phyloP scores from a whole-genome alignment of 2,329 filamentous ascomycete species.

The Xylariaceae sp. region DNA sequence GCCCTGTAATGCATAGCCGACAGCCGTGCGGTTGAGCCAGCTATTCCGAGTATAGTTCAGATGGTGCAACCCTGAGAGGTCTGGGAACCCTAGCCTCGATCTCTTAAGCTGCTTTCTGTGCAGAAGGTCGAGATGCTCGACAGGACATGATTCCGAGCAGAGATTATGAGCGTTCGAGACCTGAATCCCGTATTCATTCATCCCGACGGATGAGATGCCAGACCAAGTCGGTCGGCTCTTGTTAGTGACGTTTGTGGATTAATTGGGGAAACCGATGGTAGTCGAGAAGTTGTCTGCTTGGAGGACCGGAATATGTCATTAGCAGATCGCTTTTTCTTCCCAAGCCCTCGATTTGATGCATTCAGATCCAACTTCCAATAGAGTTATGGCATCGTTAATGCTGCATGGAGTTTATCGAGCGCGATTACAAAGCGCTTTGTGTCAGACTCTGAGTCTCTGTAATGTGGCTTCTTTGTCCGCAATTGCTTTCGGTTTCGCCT shows the following conservation, averaged over 20 bases:
- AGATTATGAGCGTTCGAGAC: constrained; percentile 6
- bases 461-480: not conserved
- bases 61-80: constrained; percentile 16
- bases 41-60: constrained; percentile 13
- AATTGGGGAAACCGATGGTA: too few species aligned
- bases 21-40: constrained; percentile 17
- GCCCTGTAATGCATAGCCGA: constrained; percentile 12
- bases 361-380: too few species aligned
- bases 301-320: too few species aligned
- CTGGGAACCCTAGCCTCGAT: constrained; percentile 12
- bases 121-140: constrained; percentile 6
- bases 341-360: too few species aligned
- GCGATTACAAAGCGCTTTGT: not conserved
- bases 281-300: too few species aligned
- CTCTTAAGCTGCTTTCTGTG: not conserved
- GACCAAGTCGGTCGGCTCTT: not conserved
- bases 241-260: not conserved
- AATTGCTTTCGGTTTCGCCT: not conserved
- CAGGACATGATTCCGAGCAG: constrained; percentile 9
- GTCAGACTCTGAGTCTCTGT: not conserved
- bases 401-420: not conserved
- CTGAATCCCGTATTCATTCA: not conserved
- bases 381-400: too few species aligned
- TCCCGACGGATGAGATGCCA: not conserved
- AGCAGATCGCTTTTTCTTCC: too few species aligned